Evolutionary conservation across 148 eudicot genomes (phyloP).

Genomic region (Diospyros kaki): DNA sequence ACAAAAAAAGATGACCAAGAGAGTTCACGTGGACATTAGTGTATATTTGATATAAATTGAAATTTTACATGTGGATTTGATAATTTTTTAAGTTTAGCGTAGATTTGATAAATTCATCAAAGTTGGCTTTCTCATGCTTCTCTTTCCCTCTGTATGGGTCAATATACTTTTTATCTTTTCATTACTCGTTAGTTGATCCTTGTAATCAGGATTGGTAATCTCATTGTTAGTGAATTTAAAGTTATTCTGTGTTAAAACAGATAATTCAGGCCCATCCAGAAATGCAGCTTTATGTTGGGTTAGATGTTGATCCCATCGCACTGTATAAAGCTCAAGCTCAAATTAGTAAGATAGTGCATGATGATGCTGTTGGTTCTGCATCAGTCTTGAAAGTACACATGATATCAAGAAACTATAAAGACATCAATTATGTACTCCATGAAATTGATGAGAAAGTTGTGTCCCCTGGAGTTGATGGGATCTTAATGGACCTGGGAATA

Average conservation of each 20-base stretch:
- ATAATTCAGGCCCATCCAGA: constrained; percentile 84
- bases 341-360: constrained; percentile 36
- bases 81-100: no score
- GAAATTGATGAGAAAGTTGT: constrained; percentile 54
- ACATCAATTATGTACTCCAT: constrained; percentile 47
- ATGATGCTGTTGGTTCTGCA: constrained; percentile 20
- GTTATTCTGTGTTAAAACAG: constrained; percentile 31
- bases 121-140: no score
- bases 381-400: constrained; percentile 45
- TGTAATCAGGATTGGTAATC: no score
- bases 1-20: no score
- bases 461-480: constrained; percentile 63
- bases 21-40: no score
- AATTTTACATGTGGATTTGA: no score
- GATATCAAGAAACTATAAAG: constrained; percentile 56
- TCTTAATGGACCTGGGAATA: constrained; percentile 96
- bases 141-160: no score
- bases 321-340: constrained; percentile 59
- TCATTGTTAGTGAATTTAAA: not conserved
- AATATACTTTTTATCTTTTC: no score
- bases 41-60: no score
- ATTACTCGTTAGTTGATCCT: no score
- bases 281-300: constrained; percentile 65
- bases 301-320: constrained; percentile 92
- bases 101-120: no score